These are phyloP conservation scores for Pholiota adiposa DNA, from an alignment of 1,284 basidiomycete genomes.

Conservation along the genomic window DNA sequence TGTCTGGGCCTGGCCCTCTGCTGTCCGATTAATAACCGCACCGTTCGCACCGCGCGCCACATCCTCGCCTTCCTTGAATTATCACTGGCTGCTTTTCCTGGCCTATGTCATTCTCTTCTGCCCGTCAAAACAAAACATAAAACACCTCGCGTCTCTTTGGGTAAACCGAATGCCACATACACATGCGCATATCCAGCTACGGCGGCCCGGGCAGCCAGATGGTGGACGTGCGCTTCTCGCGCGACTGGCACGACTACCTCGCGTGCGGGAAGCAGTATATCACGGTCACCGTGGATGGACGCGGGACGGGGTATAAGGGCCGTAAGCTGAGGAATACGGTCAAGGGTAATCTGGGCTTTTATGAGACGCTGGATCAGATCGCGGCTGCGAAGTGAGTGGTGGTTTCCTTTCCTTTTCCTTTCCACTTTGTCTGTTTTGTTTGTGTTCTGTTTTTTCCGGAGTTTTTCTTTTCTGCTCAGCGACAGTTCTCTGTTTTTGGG, in stretches of 20 bases:
- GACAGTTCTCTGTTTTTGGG: background rate
- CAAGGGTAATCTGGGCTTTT: conserved; percentile 83
- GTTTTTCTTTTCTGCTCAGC: conserved; percentile 1
- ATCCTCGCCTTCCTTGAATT: background rate
- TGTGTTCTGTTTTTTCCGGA: background rate
- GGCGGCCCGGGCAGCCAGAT: conserved; percentile 89
- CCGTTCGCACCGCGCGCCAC: background rate
- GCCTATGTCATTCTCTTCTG: background rate
- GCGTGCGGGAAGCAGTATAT: conserved; percentile 86
- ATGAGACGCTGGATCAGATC: conserved; percentile 88
- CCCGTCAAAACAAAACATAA: no score
- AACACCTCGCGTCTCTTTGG: no score
- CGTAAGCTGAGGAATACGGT: conserved; percentile 83
- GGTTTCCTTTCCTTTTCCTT: no score
- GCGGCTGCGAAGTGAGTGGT: conserved; percentile 75
- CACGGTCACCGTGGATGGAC: conserved; percentile 86
- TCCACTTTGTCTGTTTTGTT: conserved; percentile 7
- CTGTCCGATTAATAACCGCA: background rate
- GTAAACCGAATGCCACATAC: no score
- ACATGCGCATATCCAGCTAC: conserved; percentile 70
- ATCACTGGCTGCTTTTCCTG: background rate
- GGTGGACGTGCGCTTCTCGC: conserved; percentile 67
- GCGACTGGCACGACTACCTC: conserved; percentile 89
- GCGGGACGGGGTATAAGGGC: conserved; percentile 94
- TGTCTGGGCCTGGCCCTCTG: background rate